Evolutionary conservation across 768 basidiomycete genomes (phyloP), one percentile per base, ranked within the genome.

Genomic region (Cytidiella melzeri): DNA sequence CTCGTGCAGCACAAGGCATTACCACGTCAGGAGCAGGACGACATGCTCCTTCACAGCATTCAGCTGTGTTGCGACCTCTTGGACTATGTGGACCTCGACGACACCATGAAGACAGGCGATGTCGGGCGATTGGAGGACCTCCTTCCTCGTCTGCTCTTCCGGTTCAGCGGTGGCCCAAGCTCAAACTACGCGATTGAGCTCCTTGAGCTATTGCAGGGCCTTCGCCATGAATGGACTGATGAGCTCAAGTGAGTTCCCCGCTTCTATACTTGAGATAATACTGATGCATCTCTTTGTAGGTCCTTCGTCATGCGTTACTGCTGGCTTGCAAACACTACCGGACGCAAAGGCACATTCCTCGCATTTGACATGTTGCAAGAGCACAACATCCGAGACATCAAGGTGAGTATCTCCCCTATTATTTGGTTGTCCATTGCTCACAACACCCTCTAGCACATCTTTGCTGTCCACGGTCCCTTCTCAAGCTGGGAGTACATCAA

Each of bases 101-200:
- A 64, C 2, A 68, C 71, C 0, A 70, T 73, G n/a, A 57, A 53
- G 28, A 26, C 43, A 3, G 71, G 74, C 5, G 60, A 64, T 50
- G 12, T 66, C 2, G 64, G 61, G 3, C 23, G 49, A 0, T 62
- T 67, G 48, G 54, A 63, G 44, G 51, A 51, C 9, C 30, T 55
- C 0, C 54, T 68, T 1, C 64, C 62, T 1, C 55, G 46, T 6
- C 45, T 66, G 3, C 37, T 63, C 0, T 62, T 59, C 23, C 56
- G 61, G 0, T 65, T 64, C 48, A 36, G 50, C 3, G 64, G 65
- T 9, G 62, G 63, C 0, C 38, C 54, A 2, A 59, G 64, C 39
- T 38, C 53, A 1, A 65, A 66, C 30, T 66, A 65, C 39, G 47
- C 58, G 0, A 52, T 55, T 9, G 66, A 66, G 40, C 46, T 61